These are phyloP conservation scores for Aspergillus saccharolyticus DNA, from an alignment of 495 filamentous ascomycete genomes.

Conservation along the genomic window DNA sequence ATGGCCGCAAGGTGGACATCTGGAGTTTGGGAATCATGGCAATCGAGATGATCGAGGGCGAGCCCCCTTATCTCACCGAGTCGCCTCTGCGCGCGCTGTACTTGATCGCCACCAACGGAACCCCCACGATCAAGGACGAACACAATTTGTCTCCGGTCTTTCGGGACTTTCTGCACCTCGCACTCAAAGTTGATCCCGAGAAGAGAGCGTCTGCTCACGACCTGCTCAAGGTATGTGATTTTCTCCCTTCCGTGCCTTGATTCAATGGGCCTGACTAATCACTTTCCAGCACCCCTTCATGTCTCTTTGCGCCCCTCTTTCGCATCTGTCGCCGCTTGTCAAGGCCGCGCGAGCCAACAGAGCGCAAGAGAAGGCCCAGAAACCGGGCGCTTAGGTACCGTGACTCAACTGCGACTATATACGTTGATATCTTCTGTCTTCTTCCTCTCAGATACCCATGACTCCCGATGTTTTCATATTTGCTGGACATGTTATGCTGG, in stretches of 20 bases:
- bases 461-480: conserved; percentile 28
- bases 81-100: conserved; percentile 89
- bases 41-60: conserved; percentile 99
- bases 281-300: conserved; percentile 81
- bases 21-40: conserved; percentile 99
- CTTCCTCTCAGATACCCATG: conserved; percentile 40
- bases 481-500: conserved; percentile 30
- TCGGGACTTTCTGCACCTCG: conserved; percentile 82
- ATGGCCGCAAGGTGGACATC: conserved; percentile 97
- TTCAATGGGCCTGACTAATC: conserved; percentile 28
- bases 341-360: conserved; percentile 76
- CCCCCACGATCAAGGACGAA: conserved; percentile 91
- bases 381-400: conserved; percentile 39
- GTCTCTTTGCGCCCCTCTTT: conserved; percentile 63
- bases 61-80: conserved; percentile 94
- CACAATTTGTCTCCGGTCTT: conserved; percentile 74
- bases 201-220: conserved; percentile 93
- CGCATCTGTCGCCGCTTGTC: conserved; percentile 77
- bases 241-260: neutral
- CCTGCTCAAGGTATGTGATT: conserved; percentile 68
- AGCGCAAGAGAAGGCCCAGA: conserved; percentile 75
- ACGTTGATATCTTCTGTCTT: conserved; percentile 30
- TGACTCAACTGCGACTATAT: conserved; percentile 20
- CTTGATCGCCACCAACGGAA: conserved; percentile 95
- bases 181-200: conserved; percentile 92